phyloP scores from a whole-genome alignment of 441 rosid genomes.

The Metrosideros polymorpha region DNA sequence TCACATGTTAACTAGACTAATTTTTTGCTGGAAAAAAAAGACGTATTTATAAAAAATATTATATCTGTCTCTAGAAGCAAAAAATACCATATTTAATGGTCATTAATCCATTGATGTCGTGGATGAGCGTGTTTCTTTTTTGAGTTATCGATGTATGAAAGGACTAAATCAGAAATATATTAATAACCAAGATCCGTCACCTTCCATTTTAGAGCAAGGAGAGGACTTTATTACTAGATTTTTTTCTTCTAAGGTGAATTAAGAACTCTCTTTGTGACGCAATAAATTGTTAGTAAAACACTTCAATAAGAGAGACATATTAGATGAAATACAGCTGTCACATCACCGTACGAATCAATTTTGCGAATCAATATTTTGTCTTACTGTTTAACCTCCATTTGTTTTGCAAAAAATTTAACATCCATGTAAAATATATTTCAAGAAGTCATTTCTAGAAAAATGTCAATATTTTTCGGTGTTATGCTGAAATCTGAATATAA shows the following conservation, averaged over 20 bases:
- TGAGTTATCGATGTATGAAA: neutral
- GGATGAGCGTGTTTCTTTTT: neutral
- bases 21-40: neutral
- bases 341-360: neutral
- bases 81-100: neutral
- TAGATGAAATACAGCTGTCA: neutral
- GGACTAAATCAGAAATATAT: neutral
- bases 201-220: neutral
- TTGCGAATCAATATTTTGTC: neutral
- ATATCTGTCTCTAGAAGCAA: neutral
- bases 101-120: neutral
- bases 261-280: neutral
- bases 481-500: too few species aligned
- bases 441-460: too few species aligned
- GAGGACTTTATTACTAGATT: neutral
- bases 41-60: too few species aligned
- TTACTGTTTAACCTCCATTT: neutral
- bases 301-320: neutral
- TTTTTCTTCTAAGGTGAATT: neutral
- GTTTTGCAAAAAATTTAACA: rapidly evolving
- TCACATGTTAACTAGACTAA: neutral
- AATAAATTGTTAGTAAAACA: neutral
- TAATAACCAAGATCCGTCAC: neutral
- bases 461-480: too few species aligned
- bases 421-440: too few species aligned